These are phyloP conservation scores for Fusarium proliferatum DNA, from an alignment of 2,329 filamentous ascomycete genomes.

Conservation along the genomic window DNA sequence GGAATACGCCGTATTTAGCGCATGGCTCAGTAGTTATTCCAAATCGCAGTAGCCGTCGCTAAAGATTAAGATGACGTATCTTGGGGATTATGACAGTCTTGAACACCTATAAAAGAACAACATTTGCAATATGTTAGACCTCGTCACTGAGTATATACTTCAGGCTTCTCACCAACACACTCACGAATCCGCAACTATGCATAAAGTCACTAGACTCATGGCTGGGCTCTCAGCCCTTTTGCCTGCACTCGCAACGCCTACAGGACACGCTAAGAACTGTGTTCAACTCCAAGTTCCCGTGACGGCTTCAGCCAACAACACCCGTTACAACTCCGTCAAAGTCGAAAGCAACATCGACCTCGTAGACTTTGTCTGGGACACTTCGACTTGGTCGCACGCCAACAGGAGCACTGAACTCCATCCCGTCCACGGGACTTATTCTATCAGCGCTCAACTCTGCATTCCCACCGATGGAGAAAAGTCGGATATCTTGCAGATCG, in stretches of 20 bases:
- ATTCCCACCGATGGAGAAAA: not conserved
- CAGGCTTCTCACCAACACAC: fast-evolving
- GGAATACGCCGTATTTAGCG: not conserved
- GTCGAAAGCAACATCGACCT: not conserved
- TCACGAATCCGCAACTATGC: fast-evolving
- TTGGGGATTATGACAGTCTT: fast-evolving
- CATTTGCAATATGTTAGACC: too few relatives aligned
- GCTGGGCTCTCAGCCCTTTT: fast-evolving
- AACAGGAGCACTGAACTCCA: fast-evolving
- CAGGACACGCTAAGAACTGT: not conserved
- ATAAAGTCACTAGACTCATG: fast-evolving
- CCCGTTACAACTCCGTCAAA: not conserved
- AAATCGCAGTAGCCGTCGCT: fast-evolving
- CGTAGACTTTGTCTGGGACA: not conserved
- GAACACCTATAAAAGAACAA: not conserved
- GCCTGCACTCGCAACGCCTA: fast-evolving
- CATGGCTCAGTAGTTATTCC: fast-evolving
- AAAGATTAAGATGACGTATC: fast-evolving
- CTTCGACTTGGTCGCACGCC: not conserved
- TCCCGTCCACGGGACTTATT: not conserved
- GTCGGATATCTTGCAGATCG: not conserved
- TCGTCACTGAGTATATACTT: too few relatives aligned
- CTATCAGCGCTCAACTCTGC: not conserved
- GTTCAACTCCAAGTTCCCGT: not conserved
- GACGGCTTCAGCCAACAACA: not conserved